Evolutionary conservation across 192 early-diverging fungal genomes (phyloP).

Genomic region (Gigaspora rosea): DNA sequence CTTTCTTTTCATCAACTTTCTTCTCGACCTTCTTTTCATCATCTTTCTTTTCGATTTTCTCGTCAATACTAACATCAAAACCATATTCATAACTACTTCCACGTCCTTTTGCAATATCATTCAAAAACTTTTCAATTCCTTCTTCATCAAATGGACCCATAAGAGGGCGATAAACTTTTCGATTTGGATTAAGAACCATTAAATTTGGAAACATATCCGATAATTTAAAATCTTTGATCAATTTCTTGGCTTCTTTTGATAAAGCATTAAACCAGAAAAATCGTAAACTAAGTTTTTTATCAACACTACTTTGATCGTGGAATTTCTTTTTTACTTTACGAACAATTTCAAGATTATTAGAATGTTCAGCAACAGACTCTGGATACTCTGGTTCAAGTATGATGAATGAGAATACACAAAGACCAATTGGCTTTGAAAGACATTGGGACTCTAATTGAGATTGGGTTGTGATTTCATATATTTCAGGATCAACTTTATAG

Average conservation of each 20-base stretch:
- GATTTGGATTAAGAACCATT: constrained; percentile 57
- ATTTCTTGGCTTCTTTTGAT: constrained; percentile 39
- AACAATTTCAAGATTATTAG: constrained; percentile 45
- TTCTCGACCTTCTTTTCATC: constrained; percentile 12
- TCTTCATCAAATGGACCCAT: constrained; percentile 60
- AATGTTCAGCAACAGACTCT: constrained; percentile 42
- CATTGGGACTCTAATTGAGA: constrained; percentile 43
- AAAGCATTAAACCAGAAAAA: constrained; percentile 68
- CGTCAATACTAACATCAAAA: constrained; percentile 38
- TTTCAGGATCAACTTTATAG: constrained; percentile 35
- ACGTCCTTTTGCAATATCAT: constrained; percentile 42
- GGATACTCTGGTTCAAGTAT: constrained; percentile 44
- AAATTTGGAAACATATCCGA: constrained; percentile 60
- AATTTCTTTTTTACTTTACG: constrained; percentile 44
- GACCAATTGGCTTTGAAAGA: constrained; percentile 35
- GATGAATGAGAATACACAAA: constrained; percentile 52
- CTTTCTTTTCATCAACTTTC: constrained; percentile 2
- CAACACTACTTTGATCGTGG: constrained; percentile 26
- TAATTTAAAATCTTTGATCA: constrained; percentile 57
- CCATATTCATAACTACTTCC: constrained; percentile 49
- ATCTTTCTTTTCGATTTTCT: neutral
- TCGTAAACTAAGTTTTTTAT: constrained; percentile 33
- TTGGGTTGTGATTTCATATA: constrained; percentile 43
- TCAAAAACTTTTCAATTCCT: constrained; percentile 61
- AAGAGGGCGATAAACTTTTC: constrained; percentile 60